Percentiles rank a stretch among this genome's conserved stretches.
Evolutionary conservation across 345 rosid genomes (phyloP).

Genomic region (Boechera stricta): DNA sequence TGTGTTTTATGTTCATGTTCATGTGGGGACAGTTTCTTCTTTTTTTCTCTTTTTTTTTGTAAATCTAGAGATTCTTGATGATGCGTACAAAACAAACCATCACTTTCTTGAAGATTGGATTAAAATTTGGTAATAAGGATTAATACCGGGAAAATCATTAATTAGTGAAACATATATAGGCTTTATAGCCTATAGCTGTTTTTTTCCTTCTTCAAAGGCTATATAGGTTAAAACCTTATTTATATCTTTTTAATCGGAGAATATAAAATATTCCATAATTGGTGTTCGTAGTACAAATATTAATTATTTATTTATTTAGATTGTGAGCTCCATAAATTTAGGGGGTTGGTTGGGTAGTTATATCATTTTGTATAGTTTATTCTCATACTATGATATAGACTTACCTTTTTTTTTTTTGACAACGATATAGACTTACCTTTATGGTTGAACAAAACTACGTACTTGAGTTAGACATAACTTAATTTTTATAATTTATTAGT

Average conservation of each 20-base stretch:
- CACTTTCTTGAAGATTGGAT: constrained; percentile 38
- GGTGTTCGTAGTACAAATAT: background rate
- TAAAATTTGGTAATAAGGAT: constrained; percentile 1
- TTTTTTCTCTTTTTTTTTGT: background rate
- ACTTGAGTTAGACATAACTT: background rate
- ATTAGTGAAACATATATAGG: constrained; percentile 8
- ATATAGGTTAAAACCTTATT: constrained; percentile 8
- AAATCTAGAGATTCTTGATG: constrained; percentile 33
- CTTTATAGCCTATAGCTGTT: constrained; percentile 12
- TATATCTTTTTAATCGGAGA: background rate
- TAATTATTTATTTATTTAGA: background rate
- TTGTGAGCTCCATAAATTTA: constrained; percentile 43
- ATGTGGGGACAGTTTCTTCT: constrained; percentile 35
- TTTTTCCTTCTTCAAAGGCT: background rate
- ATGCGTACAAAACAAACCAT: constrained; percentile 44
- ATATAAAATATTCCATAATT: constrained; percentile 33
- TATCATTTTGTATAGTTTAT: constrained; percentile 10
- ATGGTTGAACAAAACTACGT: constrained; percentile 32
- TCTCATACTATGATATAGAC: constrained; percentile 21
- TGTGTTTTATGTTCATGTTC: constrained; percentile 27
- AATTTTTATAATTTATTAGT: background rate
- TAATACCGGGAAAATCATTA: background rate
- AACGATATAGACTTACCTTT: constrained; percentile 6
- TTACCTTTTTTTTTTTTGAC: background rate
- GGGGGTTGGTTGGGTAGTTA: constrained; percentile 45